Conservation (phyloP, 805 yeast species). For the Debaryomyces tyrocola region DNA sequence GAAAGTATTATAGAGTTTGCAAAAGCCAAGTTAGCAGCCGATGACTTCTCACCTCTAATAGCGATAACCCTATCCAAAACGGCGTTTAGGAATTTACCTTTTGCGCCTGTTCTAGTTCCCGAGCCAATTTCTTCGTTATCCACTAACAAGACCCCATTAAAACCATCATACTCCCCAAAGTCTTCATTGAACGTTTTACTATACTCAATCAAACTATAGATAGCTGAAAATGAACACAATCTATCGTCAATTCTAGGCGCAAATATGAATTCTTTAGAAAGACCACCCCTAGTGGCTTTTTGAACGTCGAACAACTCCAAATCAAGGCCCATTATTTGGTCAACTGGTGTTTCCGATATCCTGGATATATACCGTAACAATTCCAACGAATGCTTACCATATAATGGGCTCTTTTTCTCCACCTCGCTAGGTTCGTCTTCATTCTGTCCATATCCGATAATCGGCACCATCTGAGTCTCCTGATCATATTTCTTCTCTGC, state of each 20-base stretch:
- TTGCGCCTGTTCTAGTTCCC: slow-evolving; percentile 38
- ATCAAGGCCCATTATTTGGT: slow-evolving; percentile 30
- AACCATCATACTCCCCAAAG: slow-evolving; percentile 24
- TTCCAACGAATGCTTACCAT: slow-evolving; percentile 28
- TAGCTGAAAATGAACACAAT: slow-evolving; percentile 38
- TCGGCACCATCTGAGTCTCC: slow-evolving; percentile 42
- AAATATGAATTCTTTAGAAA: slow-evolving; percentile 34
- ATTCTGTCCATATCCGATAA: slow-evolving; percentile 25
- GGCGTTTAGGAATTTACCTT: slow-evolving; percentile 29
- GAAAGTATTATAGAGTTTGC: slow-evolving; percentile 38
- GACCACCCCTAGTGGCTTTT: slow-evolving; percentile 36
- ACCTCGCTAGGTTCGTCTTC: slow-evolving; percentile 21
- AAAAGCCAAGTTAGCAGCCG: slow-evolving; percentile 11
- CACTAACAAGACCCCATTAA: slow-evolving; percentile 32
- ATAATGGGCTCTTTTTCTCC: slow-evolving; percentile 27
- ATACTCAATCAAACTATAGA: slow-evolving; percentile 30
- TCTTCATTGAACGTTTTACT: slow-evolving; percentile 11
- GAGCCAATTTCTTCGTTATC: slow-evolving; percentile 46
- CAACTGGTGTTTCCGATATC: slow-evolving; percentile 19
- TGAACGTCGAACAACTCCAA: slow-evolving; percentile 40
- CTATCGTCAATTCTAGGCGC: slow-evolving; percentile 44
- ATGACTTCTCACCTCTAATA: slow-evolving; percentile 1
- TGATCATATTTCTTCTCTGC: slow-evolving; percentile 27
- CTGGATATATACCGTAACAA: slow-evolving; percentile 33
- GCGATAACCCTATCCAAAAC: slow-evolving; percentile 11